Base-by-base conservation (phyloP, 257 asterid species). In the Solanum chmielewskii region DNA sequence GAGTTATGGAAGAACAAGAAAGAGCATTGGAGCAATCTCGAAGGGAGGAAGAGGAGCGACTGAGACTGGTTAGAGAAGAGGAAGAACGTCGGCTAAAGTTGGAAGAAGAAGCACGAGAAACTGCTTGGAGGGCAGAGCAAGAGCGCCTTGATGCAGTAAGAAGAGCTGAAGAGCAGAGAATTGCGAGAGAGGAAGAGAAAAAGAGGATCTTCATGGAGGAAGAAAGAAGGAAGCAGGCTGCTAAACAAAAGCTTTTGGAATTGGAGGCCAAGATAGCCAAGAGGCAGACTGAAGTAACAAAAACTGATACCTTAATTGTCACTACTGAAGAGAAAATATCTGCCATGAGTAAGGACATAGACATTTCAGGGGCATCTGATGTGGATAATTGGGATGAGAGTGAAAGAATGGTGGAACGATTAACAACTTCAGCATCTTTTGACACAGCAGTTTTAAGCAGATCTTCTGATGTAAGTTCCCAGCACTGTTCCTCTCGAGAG, bases 161-260 rank as follows among this genome's bases (percentile, higher is more conserved):
- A 90, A 94, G 85, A 90, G 95, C 97, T 64, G 98, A 95, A 89
- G 99, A 97, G 89, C 93, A 82, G 91, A 96, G 91, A 90, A 88
- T 92, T 78, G 93, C 98, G 85, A 92, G 98, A 89, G 99, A 97
- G 90, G 98, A 96, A 88, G 99, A 96, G 92, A 96, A 88, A 91
- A 95, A 85, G 87, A 92, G 93, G 91, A 83, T 92, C 20, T 87
- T 90, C 49, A 37, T 92, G 91, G 99, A 97, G 93, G 99, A 97
- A 89, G 98, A 97, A 91, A 94, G 99, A 92, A 93, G 99, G 93
- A 95, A 95, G 87, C 95, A 93, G 87, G 99, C 98, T 90, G 99
- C 99, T 64, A 92, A 90, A 75, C 98, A 93, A 90, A 97, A 91
- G 90, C 99, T 96, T 88, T 86, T 90, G 87, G 99, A 97, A 87